A percentile compares a stretch with the other conserved stretches of the same genome.
phyloP scores from a whole-genome alignment of 2,329 filamentous ascomycete genomes.

The Hypoxylon sp. region DNA sequence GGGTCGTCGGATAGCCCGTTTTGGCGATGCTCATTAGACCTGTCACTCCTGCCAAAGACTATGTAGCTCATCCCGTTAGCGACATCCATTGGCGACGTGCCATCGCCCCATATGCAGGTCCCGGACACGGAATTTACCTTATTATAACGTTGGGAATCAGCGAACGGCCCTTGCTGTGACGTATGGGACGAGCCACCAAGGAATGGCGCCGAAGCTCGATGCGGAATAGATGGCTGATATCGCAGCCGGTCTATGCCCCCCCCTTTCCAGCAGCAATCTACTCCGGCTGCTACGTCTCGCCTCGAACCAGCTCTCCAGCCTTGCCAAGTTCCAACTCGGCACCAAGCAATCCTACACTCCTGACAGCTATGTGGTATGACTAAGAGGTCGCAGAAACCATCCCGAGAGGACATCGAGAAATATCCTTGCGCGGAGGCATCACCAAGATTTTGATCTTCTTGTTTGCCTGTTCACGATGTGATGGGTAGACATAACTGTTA shows the following conservation, averaged over 20 bases:
- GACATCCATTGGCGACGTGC: background rate
- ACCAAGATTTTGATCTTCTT: background rate
- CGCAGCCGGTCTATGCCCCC: background rate
- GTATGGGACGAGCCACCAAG: background rate
- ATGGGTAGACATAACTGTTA: background rate
- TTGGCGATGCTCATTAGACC: too few relatives aligned
- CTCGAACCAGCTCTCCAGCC: slow-evolving; percentile 7
- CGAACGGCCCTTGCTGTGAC: slow-evolving; percentile 1
- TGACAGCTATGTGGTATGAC: slow-evolving; percentile 2
- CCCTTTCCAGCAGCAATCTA: background rate
- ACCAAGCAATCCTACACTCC: background rate
- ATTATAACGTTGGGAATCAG: slow-evolving; percentile 11
- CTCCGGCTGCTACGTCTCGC: slow-evolving; percentile 2
- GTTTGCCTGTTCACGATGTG: background rate
- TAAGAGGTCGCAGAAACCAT: slow-evolving; percentile 5
- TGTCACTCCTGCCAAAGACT: too few relatives aligned
- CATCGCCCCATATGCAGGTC: background rate
- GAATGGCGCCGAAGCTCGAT: background rate
- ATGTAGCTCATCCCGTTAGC: too few relatives aligned
- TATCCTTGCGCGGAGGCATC: too few relatives aligned
- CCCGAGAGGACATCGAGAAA: background rate
- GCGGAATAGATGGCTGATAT: slow-evolving; percentile 8
- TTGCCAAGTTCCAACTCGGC: slow-evolving; percentile 6
- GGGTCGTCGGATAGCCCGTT: too few relatives aligned
- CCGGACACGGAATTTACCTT: slow-evolving; percentile 6